A percentile compares a stretch with the other conserved stretches of the same genome.
phyloP scores from a whole-genome alignment of 169 alveolate species.

The Plasmodium chabaudi region DNA sequence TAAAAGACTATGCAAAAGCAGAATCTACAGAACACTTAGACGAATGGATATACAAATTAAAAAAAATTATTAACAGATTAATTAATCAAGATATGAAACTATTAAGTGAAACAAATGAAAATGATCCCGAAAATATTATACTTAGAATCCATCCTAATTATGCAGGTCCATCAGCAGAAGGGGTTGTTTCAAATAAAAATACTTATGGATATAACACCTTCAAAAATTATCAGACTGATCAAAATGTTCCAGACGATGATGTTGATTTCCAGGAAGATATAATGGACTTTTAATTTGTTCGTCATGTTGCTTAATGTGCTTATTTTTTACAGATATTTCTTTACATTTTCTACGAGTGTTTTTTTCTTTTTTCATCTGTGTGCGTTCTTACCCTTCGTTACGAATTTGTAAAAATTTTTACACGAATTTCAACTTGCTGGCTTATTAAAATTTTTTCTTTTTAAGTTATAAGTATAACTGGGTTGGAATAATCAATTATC shows the following conservation, averaged over 20 bases:
- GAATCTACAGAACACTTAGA: conserved; percentile 83
- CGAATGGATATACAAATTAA: conserved; percentile 83
- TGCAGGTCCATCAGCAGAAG: conserved; percentile 59
- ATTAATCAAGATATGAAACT: conserved; percentile 82
- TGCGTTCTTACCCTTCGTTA: too few relatives aligned
- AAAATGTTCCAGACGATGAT: conserved; percentile 38
- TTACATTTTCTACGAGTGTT: not conserved
- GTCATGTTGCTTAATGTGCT: not conserved
- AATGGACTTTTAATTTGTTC: conserved; percentile 21
- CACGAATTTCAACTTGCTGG: too few relatives aligned
- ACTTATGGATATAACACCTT: conserved; percentile 61
- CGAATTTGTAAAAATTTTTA: too few relatives aligned
- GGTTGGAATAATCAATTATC: too few relatives aligned
- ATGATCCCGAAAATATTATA: conserved; percentile 78
- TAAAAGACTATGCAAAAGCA: conserved; percentile 80
- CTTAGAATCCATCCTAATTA: conserved; percentile 86
- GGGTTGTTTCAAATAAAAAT: conserved; percentile 33
- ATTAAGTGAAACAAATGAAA: conserved; percentile 74
- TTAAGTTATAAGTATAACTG: too few relatives aligned
- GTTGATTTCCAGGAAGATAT: conserved; percentile 71
- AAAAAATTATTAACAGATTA: conserved; percentile 80
- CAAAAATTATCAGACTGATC: conserved; percentile 44
- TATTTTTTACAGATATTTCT: not conserved
- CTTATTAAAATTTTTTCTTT: too few relatives aligned
- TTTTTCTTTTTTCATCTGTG: too few relatives aligned